Percentiles rank a stretch among this genome's conserved stretches.
phyloP scores from a whole-genome alignment of 129 eudicot genomes.

The Smallanthus sonchifolius region DNA sequence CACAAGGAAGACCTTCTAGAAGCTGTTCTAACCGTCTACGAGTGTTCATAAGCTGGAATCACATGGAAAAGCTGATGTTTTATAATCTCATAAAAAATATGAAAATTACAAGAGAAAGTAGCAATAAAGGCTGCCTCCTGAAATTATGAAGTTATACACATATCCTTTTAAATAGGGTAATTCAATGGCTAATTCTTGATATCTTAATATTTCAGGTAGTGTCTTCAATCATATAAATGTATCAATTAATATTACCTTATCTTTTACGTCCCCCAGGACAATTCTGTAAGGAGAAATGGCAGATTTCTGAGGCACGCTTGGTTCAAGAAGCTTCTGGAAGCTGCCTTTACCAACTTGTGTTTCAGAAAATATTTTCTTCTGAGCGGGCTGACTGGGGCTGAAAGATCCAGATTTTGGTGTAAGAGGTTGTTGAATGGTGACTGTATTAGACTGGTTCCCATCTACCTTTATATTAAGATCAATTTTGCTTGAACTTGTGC shows the following conservation, averaged over 20 bases:
- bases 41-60: constrained; percentile 67
- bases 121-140: neutral
- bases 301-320: constrained; percentile 69
- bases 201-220: neutral
- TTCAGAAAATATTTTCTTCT: constrained; percentile 62
- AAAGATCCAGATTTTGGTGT: constrained; percentile 44
- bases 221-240: neutral
- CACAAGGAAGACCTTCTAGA: constrained; percentile 82
- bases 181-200: neutral
- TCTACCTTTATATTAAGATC: constrained; percentile 29
- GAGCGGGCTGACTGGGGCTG: constrained; percentile 52
- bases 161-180: neutral
- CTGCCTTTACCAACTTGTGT: constrained; percentile 69
- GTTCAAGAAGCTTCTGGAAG: constrained; percentile 89
- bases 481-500: constrained; percentile 20
- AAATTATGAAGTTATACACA: neutral
- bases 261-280: constrained; percentile 90
- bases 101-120: constrained; percentile 2
- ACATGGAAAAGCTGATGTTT: constrained; percentile 4
- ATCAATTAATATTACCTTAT: constrained; percentile 53
- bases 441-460: constrained; percentile 31
- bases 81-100: constrained; percentile 8
- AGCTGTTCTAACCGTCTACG: constrained; percentile 78
- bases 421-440: constrained; percentile 36
- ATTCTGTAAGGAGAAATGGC: constrained; percentile 83